Base-by-base conservation (phyloP, 768 basidiomycete species). In the Royoungia palumana region DNA sequence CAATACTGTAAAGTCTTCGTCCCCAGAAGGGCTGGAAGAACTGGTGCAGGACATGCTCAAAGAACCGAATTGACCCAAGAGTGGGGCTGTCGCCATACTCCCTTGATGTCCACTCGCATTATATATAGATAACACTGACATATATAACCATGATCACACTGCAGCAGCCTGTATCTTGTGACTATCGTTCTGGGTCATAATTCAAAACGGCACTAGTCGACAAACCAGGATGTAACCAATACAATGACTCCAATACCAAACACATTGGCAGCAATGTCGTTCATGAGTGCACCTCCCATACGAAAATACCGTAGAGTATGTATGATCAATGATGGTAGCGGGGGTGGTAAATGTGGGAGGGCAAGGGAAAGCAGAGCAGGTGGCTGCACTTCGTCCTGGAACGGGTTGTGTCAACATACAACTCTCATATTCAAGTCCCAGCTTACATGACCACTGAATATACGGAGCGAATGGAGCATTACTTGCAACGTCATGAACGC, bases 401-500 rank as follows among this genome's bases (percentile, higher is more conserved):
- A 32, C 38, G 17, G 19, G 24, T 14, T n/a, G 6, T 1, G 20
- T 68, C 49, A 57, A 20, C 12, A 38, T 2, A 42, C 34, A 35
- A 30, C n/a, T 41, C 24, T 20, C 6, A 16, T 7, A 28, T 30
- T 6, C 21, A 61, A 46, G 10, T 4, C 3, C 5, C 43, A 10
- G 69, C 86, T 61, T 61, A 88, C 88, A 52, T 84, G 77, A 49
- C 82, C 80, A 12, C 75, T 77, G 60, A 87, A 82, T 66, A 91
- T 79, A 46, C 82, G 80, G 55, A 83, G 59, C 9, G 89, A 88
- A 57, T 90, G 87, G 37, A 92, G 60, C 17, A 75, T 75, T 20
- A 90, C 72, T 55, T 90, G 79, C 5, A 91, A 62, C 1, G 89
- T 85, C 34, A 80, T 78, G 51, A 91, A 90, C 8, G 79, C 83